These are phyloP conservation scores for Ormosia emarginata DNA, from an alignment of 306 rosid genomes.

Conservation along the genomic window DNA sequence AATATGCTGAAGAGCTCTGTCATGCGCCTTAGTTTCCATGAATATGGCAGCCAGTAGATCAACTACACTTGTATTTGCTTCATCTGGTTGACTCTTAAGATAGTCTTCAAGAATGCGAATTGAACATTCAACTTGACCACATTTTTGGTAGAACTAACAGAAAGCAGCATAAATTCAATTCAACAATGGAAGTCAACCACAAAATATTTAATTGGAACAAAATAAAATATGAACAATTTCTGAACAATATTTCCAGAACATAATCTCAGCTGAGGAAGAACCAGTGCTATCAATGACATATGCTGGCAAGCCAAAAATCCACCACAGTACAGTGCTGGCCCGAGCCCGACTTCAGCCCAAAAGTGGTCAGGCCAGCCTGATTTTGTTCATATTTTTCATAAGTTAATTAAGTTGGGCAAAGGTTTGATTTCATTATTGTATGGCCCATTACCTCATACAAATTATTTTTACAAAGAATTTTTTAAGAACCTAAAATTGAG, in stretches of 20 bases:
- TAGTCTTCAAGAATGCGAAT: constrained; percentile 69
- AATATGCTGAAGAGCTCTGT: constrained; percentile 62
- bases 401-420: background rate
- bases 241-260: background rate
- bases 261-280: constrained; percentile 6
- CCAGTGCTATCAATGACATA: background rate
- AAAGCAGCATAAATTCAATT: constrained; percentile 1
- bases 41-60: constrained; percentile 62
- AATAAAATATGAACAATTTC: background rate
- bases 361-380: background rate
- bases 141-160: constrained; percentile 59
- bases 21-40: constrained; percentile 62
- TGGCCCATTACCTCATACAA: background rate
- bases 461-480: background rate
- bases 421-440: background rate
- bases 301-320: background rate
- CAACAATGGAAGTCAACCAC: constrained; percentile 14
- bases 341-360: background rate
- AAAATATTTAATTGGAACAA: background rate
- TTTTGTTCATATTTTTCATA: background rate
- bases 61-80: constrained; percentile 58
- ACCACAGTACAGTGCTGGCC: background rate
- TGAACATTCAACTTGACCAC: constrained; percentile 75
- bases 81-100: constrained; percentile 49
- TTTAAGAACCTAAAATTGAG: too few species aligned